phyloP scores from a whole-genome alignment of 257 asterid species.

The Osmanthus fragrans region DNA sequence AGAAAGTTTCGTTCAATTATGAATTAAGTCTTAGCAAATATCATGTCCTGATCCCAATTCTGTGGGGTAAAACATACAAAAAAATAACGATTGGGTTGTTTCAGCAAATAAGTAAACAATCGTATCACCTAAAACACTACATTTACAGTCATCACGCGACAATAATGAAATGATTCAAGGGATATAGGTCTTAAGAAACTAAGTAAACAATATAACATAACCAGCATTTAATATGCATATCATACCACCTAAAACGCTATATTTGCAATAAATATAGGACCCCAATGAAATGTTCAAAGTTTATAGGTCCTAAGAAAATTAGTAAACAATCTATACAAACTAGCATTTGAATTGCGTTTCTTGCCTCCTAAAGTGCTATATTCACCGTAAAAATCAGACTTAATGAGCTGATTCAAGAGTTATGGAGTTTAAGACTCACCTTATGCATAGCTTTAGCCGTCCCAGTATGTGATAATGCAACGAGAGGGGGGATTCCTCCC shows the following conservation, averaged over 20 bases:
- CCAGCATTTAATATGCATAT: neutral
- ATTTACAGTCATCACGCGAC: too few relatives aligned
- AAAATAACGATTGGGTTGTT: neutral
- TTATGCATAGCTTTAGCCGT: constrained; percentile 70
- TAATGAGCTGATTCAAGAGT: neutral
- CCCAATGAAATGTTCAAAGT: neutral
- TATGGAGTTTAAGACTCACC: constrained; percentile 33
- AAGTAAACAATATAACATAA: neutral
- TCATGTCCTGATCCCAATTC: neutral
- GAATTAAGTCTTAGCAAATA: neutral
- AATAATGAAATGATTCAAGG: too few relatives aligned
- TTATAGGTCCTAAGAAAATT: neutral
- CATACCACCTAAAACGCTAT: neutral
- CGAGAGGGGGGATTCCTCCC: constrained; percentile 77
- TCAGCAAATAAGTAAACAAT: neutral
- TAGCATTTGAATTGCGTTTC: neutral
- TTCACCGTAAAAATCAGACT: neutral
- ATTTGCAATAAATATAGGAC: neutral
- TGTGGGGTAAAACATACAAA: neutral
- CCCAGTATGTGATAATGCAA: constrained; percentile 63
- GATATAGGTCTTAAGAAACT: too few relatives aligned
- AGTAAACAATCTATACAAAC: neutral
- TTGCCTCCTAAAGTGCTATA: neutral
- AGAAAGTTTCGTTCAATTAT: neutral
- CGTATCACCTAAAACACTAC: too few relatives aligned